phyloP scores from a whole-genome alignment of 1,284 basidiomycete species.

The Heterobasidion parviporum region DNA sequence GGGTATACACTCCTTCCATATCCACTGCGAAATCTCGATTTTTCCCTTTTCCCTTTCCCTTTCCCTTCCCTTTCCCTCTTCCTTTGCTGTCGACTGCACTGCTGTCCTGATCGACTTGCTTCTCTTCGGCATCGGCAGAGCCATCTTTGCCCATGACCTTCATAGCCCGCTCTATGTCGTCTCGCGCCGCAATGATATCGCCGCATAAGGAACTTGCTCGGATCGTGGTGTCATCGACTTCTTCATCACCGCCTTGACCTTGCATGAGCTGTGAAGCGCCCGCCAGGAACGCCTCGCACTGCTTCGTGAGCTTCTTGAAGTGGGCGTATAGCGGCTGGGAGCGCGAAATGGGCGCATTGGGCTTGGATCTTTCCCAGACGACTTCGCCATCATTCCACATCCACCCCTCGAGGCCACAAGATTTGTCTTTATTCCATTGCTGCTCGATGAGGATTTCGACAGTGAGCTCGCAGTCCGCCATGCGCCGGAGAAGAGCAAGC shows the following conservation, averaged over 20 bases:
- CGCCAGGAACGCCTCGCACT: slow-evolving; percentile 40
- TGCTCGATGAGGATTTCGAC: slow-evolving; percentile 34
- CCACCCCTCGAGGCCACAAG: slow-evolving; percentile 36
- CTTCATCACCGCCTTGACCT: slow-evolving; percentile 11
- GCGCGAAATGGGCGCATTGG: slow-evolving; percentile 12
- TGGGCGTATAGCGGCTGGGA: slow-evolving; percentile 35
- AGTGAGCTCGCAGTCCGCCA: slow-evolving; percentile 44
- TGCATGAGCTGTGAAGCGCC: slow-evolving; percentile 33
- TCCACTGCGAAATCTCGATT: slow-evolving; percentile 19
- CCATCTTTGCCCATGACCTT: slow-evolving; percentile 24
- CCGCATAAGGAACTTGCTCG: slow-evolving; percentile 40
- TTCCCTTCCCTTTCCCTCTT: background rate
- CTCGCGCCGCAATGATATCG: slow-evolving; percentile 40
- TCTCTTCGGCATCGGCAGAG: background rate
- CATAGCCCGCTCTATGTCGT: slow-evolving; percentile 41
- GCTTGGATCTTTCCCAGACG: slow-evolving; percentile 24
- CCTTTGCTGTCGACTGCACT: background rate
- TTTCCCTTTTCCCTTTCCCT: slow-evolving; percentile 27
- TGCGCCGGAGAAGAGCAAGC: slow-evolving; percentile 35
- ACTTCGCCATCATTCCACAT: slow-evolving; percentile 38
- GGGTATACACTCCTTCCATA: slow-evolving; percentile 31
- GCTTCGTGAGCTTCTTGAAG: slow-evolving; percentile 44
- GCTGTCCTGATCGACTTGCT: background rate
- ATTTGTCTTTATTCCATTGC: slow-evolving; percentile 29
- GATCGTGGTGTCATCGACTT: slow-evolving; percentile 34